Conservation (phyloP, 495 filamentous ascomycete genomes). For the Baudoinia panamericana region DNA sequence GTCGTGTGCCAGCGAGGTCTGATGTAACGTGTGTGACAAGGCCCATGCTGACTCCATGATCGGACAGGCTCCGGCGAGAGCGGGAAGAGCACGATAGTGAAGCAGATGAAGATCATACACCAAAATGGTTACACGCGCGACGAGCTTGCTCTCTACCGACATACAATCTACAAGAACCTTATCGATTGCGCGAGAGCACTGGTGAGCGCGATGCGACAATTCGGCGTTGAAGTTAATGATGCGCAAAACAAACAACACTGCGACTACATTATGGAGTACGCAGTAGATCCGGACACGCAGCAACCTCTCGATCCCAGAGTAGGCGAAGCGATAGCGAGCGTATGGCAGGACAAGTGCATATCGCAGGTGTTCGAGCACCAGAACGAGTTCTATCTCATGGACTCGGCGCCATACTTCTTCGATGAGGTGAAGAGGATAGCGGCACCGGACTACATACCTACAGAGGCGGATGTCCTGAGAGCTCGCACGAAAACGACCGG, state of each 20-base stretch:
- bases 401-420: slow-evolving; percentile 98
- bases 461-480: slow-evolving; percentile 83
- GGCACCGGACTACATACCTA: slow-evolving; percentile 71
- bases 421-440: slow-evolving; percentile 81
- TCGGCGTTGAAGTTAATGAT: slow-evolving; percentile 60
- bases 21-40: no score
- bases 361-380: slow-evolving; percentile 79
- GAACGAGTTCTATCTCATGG: slow-evolving; percentile 98
- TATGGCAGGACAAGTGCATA: slow-evolving; percentile 86
- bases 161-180: slow-evolving; percentile 95
- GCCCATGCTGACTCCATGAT: slow-evolving; percentile 18
- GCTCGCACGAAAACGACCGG: slow-evolving; percentile 98
- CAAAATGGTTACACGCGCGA: slow-evolving; percentile 90
- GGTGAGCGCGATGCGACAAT: slow-evolving; percentile 77
- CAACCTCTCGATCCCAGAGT: slow-evolving; percentile 64
- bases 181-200: slow-evolving; percentile 90
- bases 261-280: slow-evolving; percentile 73
- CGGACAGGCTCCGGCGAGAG: slow-evolving; percentile 94
- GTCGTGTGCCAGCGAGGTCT: no score
- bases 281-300: slow-evolving; percentile 78
- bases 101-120: slow-evolving; percentile 99
- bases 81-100: slow-evolving; percentile 97
- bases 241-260: slow-evolving; percentile 60
- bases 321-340: slow-evolving; percentile 63
- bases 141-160: slow-evolving; percentile 80